phyloP scores from a whole-genome alignment of 2,329 filamentous ascomycete species.

The Gaeumannomyces sp. region DNA sequence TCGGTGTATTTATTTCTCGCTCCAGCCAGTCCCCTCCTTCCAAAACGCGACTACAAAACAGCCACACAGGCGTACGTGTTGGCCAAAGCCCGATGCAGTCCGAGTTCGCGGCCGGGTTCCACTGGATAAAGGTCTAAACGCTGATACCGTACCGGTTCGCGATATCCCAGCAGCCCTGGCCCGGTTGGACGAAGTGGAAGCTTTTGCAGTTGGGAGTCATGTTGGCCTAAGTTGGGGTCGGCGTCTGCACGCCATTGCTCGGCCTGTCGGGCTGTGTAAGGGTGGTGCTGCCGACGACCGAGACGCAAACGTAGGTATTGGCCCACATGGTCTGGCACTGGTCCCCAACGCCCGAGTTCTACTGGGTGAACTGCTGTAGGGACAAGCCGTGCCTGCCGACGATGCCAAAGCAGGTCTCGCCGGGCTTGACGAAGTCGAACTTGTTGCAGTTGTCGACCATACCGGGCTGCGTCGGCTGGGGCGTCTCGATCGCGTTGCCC shows the following conservation, averaged over 20 bases:
- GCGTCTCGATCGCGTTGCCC: no score
- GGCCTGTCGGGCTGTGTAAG: no score
- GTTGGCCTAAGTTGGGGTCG: no score
- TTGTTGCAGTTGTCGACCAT: no score
- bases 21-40: no score
- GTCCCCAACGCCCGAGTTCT: neutral
- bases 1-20: no score
- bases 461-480: no score
- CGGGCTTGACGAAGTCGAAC: neutral
- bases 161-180: neutral
- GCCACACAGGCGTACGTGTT: neutral
- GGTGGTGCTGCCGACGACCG: no score
- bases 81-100: neutral
- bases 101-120: slow-evolving; percentile 1
- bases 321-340: neutral
- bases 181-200: neutral
- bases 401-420: slow-evolving; percentile 4
- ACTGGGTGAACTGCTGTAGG: neutral
- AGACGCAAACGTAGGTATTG: no score
- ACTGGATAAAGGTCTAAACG: neutral
- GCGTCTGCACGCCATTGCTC: no score
- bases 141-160: neutral
- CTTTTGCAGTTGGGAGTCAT: no score
- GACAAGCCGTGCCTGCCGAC: neutral
- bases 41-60: no score